Conservation (phyloP, 2,329 filamentous ascomycete genomes). For the Hypoxylon sp. region DNA sequence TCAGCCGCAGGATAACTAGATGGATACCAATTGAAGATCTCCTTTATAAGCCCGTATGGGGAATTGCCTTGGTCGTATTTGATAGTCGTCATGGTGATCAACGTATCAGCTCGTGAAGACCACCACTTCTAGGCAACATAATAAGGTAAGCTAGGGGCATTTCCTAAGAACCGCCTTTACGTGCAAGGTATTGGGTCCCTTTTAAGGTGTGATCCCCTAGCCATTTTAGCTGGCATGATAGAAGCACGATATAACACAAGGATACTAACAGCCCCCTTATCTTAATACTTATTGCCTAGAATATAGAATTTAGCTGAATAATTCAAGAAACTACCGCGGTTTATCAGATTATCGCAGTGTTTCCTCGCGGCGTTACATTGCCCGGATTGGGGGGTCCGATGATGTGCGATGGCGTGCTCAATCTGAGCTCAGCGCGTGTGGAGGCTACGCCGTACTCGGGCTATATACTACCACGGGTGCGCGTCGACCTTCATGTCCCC, state of each 20-base stretch:
- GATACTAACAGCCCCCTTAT: neutral
- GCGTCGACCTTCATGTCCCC: constrained; percentile 20
- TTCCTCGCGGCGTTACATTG: constrained; percentile 33
- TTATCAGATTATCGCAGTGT: constrained; percentile 20
- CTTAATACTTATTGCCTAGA: constrained; percentile 1
- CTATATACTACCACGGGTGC: constrained; percentile 11
- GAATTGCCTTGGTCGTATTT: constrained; percentile 25
- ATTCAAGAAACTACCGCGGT: neutral
- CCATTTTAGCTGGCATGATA: constrained; percentile 17
- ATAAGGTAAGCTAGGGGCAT: neutral
- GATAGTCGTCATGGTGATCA: constrained; percentile 27
- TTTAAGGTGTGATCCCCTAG: constrained; percentile 7
- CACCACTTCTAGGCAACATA: neutral
- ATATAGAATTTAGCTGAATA: neutral
- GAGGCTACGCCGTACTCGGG: constrained; percentile 11
- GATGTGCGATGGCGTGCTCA: constrained; percentile 48
- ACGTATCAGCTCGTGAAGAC: too few relatives aligned
- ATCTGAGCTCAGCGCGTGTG: constrained; percentile 14
- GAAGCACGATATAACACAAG: constrained; percentile 9
- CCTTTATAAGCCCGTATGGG: constrained; percentile 50
- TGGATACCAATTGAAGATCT: constrained; percentile 57
- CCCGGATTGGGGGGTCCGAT: constrained; percentile 26
- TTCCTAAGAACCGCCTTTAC: neutral
- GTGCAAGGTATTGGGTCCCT: neutral
- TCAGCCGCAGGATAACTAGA: constrained; percentile 53